These are phyloP conservation scores for Stropharia rugosoannulata DNA, from an alignment of 768 basidiomycete genomes.

Conservation along the genomic window DNA sequence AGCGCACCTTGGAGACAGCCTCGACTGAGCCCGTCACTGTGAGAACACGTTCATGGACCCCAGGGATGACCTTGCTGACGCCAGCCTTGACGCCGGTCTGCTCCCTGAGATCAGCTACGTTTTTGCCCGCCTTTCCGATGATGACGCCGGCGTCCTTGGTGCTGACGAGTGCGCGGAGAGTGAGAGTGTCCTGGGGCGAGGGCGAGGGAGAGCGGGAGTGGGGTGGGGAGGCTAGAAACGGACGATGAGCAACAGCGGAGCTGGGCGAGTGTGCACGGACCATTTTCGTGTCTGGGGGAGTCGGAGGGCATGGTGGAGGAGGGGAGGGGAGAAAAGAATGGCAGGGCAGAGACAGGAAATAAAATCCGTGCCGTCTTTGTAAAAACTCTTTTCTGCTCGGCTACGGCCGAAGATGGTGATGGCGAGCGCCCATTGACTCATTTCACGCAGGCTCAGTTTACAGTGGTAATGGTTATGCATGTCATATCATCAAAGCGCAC, in stretches of 20 bases:
- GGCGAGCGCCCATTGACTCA: slow-evolving; percentile 11
- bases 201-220: slow-evolving; percentile 79
- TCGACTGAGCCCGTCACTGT: slow-evolving; percentile 92
- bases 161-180: slow-evolving; percentile 91
- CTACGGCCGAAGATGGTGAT: slow-evolving; percentile 22
- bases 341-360: slow-evolving; percentile 25
- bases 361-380: slow-evolving; percentile 19
- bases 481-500: slow-evolving; percentile 27
- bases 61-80: slow-evolving; percentile 97
- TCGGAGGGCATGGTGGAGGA: slow-evolving; percentile 64
- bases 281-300: slow-evolving; percentile 53
- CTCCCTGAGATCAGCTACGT: slow-evolving; percentile 95
- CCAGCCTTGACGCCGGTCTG: slow-evolving; percentile 97
- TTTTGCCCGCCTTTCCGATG: slow-evolving; percentile 96
- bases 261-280: slow-evolving; percentile 33
- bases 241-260: slow-evolving; percentile 17
- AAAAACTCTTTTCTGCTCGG: slow-evolving; percentile 25
- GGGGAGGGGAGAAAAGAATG: slow-evolving; percentile 26
- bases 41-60: slow-evolving; percentile 97
- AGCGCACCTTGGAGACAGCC: slow-evolving; percentile 80
- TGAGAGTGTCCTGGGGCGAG: slow-evolving; percentile 70
- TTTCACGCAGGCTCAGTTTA: slow-evolving; percentile 7
- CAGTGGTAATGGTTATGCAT: slow-evolving; percentile 19
- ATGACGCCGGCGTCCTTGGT: slow-evolving; percentile 98
- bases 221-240: slow-evolving; percentile 52